Evolutionary conservation across 2,329 filamentous ascomycete species (phyloP).

Genomic region (Penicillium olsonii): DNA sequence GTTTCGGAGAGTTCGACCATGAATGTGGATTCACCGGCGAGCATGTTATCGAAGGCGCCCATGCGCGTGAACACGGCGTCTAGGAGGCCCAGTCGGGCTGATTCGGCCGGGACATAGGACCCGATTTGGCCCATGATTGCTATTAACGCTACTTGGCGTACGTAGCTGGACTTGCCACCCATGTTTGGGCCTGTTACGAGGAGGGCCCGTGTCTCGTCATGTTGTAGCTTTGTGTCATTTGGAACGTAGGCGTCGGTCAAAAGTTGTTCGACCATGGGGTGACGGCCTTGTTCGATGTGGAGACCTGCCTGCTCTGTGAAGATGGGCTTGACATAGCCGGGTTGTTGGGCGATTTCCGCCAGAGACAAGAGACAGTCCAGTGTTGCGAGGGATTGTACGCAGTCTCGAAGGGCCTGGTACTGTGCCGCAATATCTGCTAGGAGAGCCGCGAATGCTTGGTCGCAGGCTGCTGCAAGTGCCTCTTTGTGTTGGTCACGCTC

Average conservation of each 20-base stretch:
- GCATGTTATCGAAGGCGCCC: constrained; percentile 94
- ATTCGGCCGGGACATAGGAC: constrained; percentile 82
- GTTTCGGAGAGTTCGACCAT: constrained; percentile 98
- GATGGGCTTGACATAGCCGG: constrained; percentile 82
- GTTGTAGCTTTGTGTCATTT: constrained; percentile 75
- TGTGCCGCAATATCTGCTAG: constrained; percentile 74
- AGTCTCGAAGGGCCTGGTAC: constrained; percentile 88
- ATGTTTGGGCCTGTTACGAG: constrained; percentile 97
- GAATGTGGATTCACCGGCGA: constrained; percentile 92
- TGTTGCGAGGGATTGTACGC: constrained; percentile 78
- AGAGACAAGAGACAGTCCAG: constrained; percentile 90
- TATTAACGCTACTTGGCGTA: constrained; percentile 87
- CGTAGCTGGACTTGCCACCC: constrained; percentile 98
- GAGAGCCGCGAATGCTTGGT: constrained; percentile 73
- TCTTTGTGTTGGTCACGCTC: constrained; percentile 96
- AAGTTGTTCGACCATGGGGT: constrained; percentile 94
- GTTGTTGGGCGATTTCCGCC: constrained; percentile 77
- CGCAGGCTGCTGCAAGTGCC: constrained; percentile 86
- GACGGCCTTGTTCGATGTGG: constrained; percentile 72
- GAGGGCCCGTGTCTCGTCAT: constrained; percentile 68
- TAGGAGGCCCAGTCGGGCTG: constrained; percentile 73
- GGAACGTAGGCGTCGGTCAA: constrained; percentile 86
- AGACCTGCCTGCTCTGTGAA: constrained; percentile 68
- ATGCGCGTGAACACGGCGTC: constrained; percentile 95
- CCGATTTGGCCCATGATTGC: constrained; percentile 93